Evolutionary conservation across 2,329 filamentous ascomycete species (phyloP).

Genomic region (Sordariomycetes sp.): DNA sequence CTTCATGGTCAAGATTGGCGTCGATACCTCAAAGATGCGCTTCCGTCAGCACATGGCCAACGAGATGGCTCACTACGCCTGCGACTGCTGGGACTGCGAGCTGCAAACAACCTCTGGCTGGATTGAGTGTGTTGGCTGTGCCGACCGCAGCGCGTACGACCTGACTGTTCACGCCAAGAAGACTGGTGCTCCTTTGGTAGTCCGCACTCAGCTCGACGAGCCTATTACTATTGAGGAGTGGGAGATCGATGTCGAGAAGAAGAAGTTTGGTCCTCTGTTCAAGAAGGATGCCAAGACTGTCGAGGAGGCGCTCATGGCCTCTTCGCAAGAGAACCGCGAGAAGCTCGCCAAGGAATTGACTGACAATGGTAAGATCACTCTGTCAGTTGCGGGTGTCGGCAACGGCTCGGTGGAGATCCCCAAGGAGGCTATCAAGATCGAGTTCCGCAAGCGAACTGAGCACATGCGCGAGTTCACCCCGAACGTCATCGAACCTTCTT

Average conservation of each 20-base stretch:
- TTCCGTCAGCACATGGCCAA: conserved; percentile 93
- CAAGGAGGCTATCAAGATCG: conserved; percentile 73
- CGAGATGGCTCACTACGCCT: conserved; percentile 79
- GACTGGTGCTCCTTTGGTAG: conserved; percentile 77
- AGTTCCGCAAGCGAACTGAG: conserved; percentile 74
- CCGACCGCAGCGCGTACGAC: conserved; percentile 92
- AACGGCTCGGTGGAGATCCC: conserved; percentile 70
- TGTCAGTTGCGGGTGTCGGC: conserved; percentile 60
- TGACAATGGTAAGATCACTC: conserved; percentile 62
- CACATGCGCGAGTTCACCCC: conserved; percentile 86
- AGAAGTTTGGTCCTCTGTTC: conserved; percentile 91
- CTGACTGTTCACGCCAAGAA: conserved; percentile 86
- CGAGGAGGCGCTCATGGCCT: conserved; percentile 65
- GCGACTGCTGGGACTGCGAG: conserved; percentile 97
- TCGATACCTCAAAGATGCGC: conserved; percentile 79
- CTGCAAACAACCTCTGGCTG: conserved; percentile 86
- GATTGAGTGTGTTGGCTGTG: conserved; percentile 97
- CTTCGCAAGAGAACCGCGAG: conserved; percentile 75
- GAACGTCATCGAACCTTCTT: conserved; percentile 95
- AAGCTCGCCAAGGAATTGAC: conserved; percentile 66
- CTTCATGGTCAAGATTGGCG: conserved; percentile 81
- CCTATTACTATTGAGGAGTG: conserved; percentile 79
- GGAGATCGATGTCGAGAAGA: conserved; percentile 82
- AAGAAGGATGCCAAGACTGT: conserved; percentile 89
- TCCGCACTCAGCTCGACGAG: conserved; percentile 71